These are phyloP conservation scores for Cladosporium sp. DNA, from an alignment of 2,329 filamentous ascomycete species.

Conservation along the genomic window DNA sequence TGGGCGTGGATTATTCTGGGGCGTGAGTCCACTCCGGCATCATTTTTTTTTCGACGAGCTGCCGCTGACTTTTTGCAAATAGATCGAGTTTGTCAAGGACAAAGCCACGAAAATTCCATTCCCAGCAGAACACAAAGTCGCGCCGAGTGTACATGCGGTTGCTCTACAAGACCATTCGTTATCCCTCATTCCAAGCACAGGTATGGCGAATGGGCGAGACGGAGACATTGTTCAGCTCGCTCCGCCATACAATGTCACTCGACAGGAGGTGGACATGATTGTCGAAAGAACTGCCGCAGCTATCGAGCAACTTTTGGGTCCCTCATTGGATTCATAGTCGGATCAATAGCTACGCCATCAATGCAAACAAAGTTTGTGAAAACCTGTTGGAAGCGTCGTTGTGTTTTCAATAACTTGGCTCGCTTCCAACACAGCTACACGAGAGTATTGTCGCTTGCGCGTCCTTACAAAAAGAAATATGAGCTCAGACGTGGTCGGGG, in stretches of 20 bases:
- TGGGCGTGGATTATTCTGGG: slow-evolving; percentile 58
- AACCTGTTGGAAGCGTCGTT: not conserved
- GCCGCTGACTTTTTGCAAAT: not conserved
- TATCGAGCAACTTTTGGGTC: slow-evolving; percentile 48
- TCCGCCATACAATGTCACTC: slow-evolving; percentile 64
- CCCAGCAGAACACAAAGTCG: slow-evolving; percentile 44
- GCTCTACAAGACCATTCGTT: slow-evolving; percentile 41
- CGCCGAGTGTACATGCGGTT: slow-evolving; percentile 45
- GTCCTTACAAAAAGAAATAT: not conserved
- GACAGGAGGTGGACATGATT: slow-evolving; percentile 56
- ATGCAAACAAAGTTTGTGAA: not conserved
- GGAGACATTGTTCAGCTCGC: slow-evolving; percentile 69
- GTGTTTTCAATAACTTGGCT: not conserved
- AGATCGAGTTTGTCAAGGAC: slow-evolving; percentile 56
- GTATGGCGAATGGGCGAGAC: slow-evolving; percentile 55
- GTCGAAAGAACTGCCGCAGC: slow-evolving; percentile 51
- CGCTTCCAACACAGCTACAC: not conserved
- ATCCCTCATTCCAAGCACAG: slow-evolving; percentile 61
- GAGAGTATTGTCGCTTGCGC: not conserved
- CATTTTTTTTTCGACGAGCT: not conserved
- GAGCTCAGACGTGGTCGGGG: not conserved
- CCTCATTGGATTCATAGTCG: not conserved
- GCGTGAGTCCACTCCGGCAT: slow-evolving; percentile 34
- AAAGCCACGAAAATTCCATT: slow-evolving; percentile 55
- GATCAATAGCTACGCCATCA: not conserved